A percentile compares a stretch with the other conserved stretches of the same genome.
These are phyloP conservation scores for Xylaria bambusicola DNA, from an alignment of 495 filamentous ascomycete genomes.

Conservation along the genomic window DNA sequence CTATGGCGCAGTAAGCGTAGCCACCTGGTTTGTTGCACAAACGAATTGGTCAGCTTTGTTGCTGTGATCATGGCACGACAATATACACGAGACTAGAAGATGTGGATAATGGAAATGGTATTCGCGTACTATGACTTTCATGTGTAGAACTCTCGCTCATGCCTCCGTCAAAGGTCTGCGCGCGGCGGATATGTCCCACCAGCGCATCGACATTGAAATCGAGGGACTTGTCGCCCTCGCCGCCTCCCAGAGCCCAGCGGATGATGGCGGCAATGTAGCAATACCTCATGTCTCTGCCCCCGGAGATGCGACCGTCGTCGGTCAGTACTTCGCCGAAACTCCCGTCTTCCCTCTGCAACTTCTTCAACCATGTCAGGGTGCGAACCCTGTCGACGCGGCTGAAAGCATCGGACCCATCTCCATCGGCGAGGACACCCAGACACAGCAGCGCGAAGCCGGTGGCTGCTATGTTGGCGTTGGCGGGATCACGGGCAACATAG, in stretches of 20 bases:
- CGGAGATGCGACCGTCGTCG: constrained; percentile 61
- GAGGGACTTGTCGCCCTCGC: constrained; percentile 53
- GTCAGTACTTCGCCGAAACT: constrained; percentile 86
- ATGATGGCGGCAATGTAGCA: constrained; percentile 80
- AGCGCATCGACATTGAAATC: constrained; percentile 78
- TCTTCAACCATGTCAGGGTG: constrained; percentile 72
- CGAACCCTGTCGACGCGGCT: constrained; percentile 63
- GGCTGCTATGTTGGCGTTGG: constrained; percentile 80
- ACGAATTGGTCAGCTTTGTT: too few species aligned
- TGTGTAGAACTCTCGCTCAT: constrained; percentile 77
- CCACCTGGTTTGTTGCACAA: constrained; percentile 60
- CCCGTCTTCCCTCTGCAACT: constrained; percentile 78
- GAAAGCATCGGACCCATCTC: constrained; percentile 51
- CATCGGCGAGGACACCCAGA: constrained; percentile 74
- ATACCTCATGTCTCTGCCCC: constrained; percentile 81
- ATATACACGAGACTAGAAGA: background rate
- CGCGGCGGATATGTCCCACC: constrained; percentile 67
- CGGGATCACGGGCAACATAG: constrained; percentile 57
- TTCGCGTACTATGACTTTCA: constrained; percentile 78
- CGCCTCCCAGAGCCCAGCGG: constrained; percentile 77
- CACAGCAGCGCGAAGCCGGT: constrained; percentile 84
- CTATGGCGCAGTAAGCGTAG: constrained; percentile 82
- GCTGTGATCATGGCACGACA: constrained; percentile 6
- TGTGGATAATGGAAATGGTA: background rate
- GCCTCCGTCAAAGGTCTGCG: constrained; percentile 88